A percentile compares a stretch with the other conserved stretches of the same genome.
These are phyloP conservation scores for Dentipellis fragilis DNA, from an alignment of 768 basidiomycete genomes.

Conservation along the genomic window DNA sequence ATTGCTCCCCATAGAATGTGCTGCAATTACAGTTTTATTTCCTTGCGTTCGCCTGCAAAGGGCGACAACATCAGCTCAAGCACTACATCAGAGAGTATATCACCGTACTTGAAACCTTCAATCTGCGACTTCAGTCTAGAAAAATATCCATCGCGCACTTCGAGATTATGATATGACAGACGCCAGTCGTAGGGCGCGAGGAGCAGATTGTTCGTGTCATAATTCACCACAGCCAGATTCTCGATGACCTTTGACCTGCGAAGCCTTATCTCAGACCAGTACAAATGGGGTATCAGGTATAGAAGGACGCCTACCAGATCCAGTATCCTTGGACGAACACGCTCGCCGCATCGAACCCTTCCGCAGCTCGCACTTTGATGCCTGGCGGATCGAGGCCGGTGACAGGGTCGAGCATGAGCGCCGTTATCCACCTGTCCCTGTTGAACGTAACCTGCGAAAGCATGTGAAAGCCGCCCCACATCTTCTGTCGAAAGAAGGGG, in stretches of 20 bases:
- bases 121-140: conserved; percentile 73
- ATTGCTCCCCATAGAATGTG: conserved; percentile 81
- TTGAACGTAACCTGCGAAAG: conserved; percentile 76
- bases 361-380: conserved; percentile 82
- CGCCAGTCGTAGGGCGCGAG: conserved; percentile 91
- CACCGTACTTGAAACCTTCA: conserved; percentile 57
- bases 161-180: conserved; percentile 79
- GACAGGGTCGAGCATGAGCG: conserved; percentile 83
- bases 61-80: not conserved
- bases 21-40: conserved; percentile 74
- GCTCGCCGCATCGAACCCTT: conserved; percentile 86
- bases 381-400: conserved; percentile 87
- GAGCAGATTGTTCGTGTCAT: conserved; percentile 83
- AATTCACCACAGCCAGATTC: conserved; percentile 87
- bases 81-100: not conserved
- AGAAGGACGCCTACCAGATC: conserved; percentile 57
- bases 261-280: not conserved
- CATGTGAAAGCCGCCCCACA: conserved; percentile 78
- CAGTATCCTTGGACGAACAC: conserved; percentile 87
- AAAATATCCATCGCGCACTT: conserved; percentile 86
- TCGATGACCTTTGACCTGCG: conserved; percentile 84
- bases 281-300: not conserved
- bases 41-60: conserved; percentile 48
- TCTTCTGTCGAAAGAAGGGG: conserved; percentile 84
- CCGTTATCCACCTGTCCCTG: conserved; percentile 80